Base-by-base conservation (phyloP, 148 eudicot genomes). In the Cornus kousa region DNA sequence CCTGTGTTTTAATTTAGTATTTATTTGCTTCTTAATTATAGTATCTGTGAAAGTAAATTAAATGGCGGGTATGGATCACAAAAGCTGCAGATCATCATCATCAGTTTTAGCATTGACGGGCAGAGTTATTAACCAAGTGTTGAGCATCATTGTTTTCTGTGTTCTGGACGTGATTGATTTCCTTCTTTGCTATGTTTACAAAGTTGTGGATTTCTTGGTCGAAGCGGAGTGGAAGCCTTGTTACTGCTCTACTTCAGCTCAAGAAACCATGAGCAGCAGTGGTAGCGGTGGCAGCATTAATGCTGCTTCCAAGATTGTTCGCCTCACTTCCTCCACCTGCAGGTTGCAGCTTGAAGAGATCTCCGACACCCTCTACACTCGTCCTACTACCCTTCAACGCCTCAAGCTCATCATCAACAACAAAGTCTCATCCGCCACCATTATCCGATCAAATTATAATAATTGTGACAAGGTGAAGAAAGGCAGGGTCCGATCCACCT, bases 201-300 rank as follows among this genome's bases (percentile, higher is more conserved):
- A 89, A 70, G 46, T 86, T 0, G 83, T 77, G 1, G 97, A 95
- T 86, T 93, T 90, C 66, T 20, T 90, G 2, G 19, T 91, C 2
- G 97, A 95, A 75, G 89, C 94, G 0, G 97, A 95, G 66, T 93
- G 98, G 93, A 90, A 85, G 73, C 90, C 92, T 0, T 95, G 97
- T 55, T 95, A 90, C 60, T 93, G 96, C 79, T 89, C 86, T 4
- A 82, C 98, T 35, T 35, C 37, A 0, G 71, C 87, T 0, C 28
- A 28, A 28, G 0, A 28, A 28, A 28, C 28, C 28, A 28, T 28
- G 28, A 28, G 28, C 28, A 28, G 28, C 28, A 28, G 28, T 28
- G 28, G 28, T 1, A 28, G 28, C 28, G 28, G 28, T 28, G 28
- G 28, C 28, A 28, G 28, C 28, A 28, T 28, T 28, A 28, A 28